Evolutionary conservation across 2,329 filamentous ascomycete species (phyloP), one percentile per base, ranked within the genome.

Genomic region (Pseudopithomyces chartarum): DNA sequence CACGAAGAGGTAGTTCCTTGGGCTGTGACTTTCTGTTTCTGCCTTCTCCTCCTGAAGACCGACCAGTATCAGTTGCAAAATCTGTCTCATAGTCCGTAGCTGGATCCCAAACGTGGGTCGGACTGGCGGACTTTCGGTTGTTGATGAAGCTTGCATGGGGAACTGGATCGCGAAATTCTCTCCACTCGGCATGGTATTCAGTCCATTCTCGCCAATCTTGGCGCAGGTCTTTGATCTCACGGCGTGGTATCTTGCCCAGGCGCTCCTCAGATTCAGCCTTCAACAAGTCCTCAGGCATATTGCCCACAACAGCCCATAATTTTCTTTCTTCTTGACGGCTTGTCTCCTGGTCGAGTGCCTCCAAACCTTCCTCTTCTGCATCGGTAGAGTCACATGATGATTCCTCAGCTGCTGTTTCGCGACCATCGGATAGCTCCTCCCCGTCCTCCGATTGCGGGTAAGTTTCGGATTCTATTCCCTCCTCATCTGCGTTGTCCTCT

Each of bases 141-240:
- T 57, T 58, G 12, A 57, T 11, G 42, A 75, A 69, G 3, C 33
- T 61, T 2, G 58, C 48, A 7, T 20, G 22, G 2, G 62, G 56
- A 1, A 73, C 58, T 17, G 65, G 64, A 3, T 42, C 59, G 0
- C 48, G 47, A 38, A 61, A 56, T n/a, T 64, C 64, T 62, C 85
- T 83, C 84, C 84, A 86, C 32, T 80, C 76, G 17, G 78, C 74
- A 44, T 74, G 77, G 50, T 81, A 84, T 1, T 81, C 65, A 1
- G 76, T 73, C 48, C 70, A 73, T 23, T 75, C 74, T 49, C 81
- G 77, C 84, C 84, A 86, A 48, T 80, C 71, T n/a, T 73, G 64
- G 10, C 76, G 53, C 11, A 80, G 76, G 44, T 60, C 76, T 62
- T 52, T 61, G 63, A 52, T 62, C 62, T 66, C 72, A 76, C 63